Evolutionary conservation across 1,284 basidiomycete genomes (phyloP), one percentile per base, ranked within the genome.

Genomic region (Cryptococcus sp.): DNA sequence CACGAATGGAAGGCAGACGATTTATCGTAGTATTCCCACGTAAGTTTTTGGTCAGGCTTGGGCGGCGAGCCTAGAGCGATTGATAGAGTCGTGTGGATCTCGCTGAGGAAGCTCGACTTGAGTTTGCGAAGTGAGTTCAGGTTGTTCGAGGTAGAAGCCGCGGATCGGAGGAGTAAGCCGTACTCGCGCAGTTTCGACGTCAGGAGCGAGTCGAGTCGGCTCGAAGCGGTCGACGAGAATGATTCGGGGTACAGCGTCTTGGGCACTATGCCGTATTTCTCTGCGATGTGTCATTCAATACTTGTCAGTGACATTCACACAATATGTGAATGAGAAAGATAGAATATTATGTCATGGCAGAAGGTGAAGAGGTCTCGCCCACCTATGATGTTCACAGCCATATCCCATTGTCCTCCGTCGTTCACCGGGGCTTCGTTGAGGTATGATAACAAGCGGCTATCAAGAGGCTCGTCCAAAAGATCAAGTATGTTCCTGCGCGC

Each of bases 341-440:
- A n/a, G n/a, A n/a, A n/a, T n/a, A n/a, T 34, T 34, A 34, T 10
- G 8, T 34, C 26, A 29, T 29, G 4, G 26, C 26, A 23, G 15
- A 3, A 16, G n/a, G 10, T 8, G 3, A 13, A 23, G 22, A 15
- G n/a, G 23, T 15, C 25, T 0, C 22, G 65, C 76, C 22, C 54
- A 84, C 84, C 81, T 25, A 95, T 80, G 29, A 96, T 78, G 76
- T 95, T 95, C 66, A 92, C 88, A 0, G 86, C 87, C 93, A 96
- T 97, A 74, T 96, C 93, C 87, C 88, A 94, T 77, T 95, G 91
- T 8, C 93, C 93, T 46, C 94, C 94, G 72, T 98, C 94, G 66
- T 86, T 88, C 73, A 94, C 87, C 26, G 91, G 89, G 52, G 88
- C 87, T 15, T 79, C 75, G 26, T 89, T 85, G 51, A 97, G 83